Evolutionary conservation across 2,329 filamentous ascomycete genomes (phyloP).

Genomic region (Colletotrichum sojae): DNA sequence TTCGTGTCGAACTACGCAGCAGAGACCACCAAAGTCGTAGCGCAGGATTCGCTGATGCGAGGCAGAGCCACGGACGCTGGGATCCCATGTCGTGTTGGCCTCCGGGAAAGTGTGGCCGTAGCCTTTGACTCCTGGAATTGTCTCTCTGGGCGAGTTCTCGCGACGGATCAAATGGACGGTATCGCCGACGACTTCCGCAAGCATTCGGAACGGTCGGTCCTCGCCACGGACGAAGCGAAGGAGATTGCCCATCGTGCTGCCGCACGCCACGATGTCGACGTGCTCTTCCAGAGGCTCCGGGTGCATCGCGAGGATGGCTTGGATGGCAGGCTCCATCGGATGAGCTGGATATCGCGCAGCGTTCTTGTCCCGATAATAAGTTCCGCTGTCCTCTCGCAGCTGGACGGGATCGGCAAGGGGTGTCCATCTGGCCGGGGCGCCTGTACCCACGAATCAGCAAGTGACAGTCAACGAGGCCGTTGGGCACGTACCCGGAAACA

Average conservation of each 20-base stretch:
- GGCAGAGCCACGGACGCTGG: conserved; percentile 64
- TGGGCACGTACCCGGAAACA: conserved; percentile 50
- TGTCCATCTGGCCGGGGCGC: conserved; percentile 66
- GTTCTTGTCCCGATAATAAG: conserved; percentile 69
- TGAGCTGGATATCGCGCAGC: conserved; percentile 64
- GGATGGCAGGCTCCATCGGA: conserved; percentile 65
- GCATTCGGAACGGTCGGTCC: conserved; percentile 68
- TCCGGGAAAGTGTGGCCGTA: conserved; percentile 79
- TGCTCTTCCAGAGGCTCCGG: conserved; percentile 48
- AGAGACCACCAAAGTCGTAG: conserved; percentile 70
- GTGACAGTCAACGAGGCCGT: too few species aligned
- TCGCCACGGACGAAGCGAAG: conserved; percentile 66
- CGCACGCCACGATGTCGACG: conserved; percentile 72
- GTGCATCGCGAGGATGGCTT: conserved; percentile 52
- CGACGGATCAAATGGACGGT: conserved; percentile 75
- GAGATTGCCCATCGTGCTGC: conserved; percentile 73
- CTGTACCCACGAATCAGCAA: conserved; percentile 48
- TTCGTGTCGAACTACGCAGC: conserved; percentile 69
- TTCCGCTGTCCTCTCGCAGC: conserved; percentile 61
- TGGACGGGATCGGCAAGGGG: conserved; percentile 52
- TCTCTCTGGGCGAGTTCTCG: conserved; percentile 71
- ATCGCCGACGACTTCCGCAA: conserved; percentile 67
- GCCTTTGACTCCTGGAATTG: conserved; percentile 68
- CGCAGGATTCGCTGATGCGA: conserved; percentile 74
- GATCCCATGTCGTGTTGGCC: conserved; percentile 75